phyloP scores from a whole-genome alignment of 2,329 filamentous ascomycete genomes.

The Trichoderma lentiforme region DNA sequence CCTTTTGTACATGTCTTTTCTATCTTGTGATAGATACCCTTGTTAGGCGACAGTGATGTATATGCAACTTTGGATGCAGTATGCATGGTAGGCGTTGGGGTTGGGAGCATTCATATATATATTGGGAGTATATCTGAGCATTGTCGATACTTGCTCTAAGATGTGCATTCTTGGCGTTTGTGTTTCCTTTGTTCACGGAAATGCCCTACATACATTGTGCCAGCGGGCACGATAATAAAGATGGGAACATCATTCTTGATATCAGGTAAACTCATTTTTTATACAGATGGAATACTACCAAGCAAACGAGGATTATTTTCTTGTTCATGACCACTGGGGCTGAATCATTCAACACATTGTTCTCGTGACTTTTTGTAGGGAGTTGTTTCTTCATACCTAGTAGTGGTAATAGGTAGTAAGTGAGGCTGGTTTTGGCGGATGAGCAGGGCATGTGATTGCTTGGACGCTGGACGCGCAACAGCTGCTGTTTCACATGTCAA shows the following conservation, averaged over 20 bases:
- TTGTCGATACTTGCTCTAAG: neutral
- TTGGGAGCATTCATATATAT: constrained; percentile 5
- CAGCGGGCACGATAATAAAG: neutral
- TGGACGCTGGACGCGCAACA: neutral
- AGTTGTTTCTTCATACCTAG: no score
- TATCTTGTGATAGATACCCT: constrained; percentile 10
- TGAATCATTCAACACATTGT: neutral
- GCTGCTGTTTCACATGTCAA: neutral
- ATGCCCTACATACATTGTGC: neutral
- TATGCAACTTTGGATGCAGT: constrained; percentile 13
- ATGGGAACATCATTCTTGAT: constrained; percentile 8
- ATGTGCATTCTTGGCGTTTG: constrained; percentile 1
- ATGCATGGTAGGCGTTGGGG: constrained; percentile 18
- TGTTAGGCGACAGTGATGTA: constrained; percentile 3
- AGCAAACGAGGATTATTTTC: neutral
- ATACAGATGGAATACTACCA: constrained; percentile 14
- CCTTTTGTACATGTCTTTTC: constrained; percentile 1
- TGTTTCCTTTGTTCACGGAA: neutral
- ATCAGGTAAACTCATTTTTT: neutral
- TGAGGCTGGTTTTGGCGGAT: neutral
- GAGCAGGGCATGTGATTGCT: neutral
- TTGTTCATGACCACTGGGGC: neutral
- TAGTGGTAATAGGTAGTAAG: no score
- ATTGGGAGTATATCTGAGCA: constrained; percentile 1
- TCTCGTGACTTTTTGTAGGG: neutral